These are phyloP conservation scores for Vitis cinerea DNA, from an alignment of 164 flowering plant species.

Conservation along the genomic window DNA sequence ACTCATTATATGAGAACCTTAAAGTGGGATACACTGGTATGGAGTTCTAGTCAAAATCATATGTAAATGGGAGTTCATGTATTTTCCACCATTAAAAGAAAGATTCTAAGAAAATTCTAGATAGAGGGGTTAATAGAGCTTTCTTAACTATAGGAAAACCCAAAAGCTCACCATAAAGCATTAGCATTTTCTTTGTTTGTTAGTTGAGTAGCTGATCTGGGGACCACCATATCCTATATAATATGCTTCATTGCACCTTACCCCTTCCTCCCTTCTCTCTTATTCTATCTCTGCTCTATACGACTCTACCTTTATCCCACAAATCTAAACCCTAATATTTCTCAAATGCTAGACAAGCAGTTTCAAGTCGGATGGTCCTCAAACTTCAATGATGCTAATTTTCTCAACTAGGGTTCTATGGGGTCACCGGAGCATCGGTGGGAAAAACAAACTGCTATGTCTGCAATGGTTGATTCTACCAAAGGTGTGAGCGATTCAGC, in stretches of 20 bases:
- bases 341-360: slow-evolving; percentile 5
- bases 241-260: background rate
- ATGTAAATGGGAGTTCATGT: too few relatives aligned
- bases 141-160: too few relatives aligned
- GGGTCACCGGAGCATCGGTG: background rate
- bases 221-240: slow-evolving; percentile 5
- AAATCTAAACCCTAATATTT: background rate
- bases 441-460: too few relatives aligned
- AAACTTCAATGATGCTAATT: slow-evolving; percentile 1
- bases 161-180: too few relatives aligned
- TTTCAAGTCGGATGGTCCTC: slow-evolving; percentile 5
- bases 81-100: too few relatives aligned
- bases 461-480: too few relatives aligned
- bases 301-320: background rate
- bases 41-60: too few relatives aligned
- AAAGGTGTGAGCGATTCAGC: background rate
- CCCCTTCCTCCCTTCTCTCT: background rate
- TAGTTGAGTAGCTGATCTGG: background rate
- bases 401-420: background rate
- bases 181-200: too few relatives aligned
- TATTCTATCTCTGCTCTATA: background rate
- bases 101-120: too few relatives aligned
- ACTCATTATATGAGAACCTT: too few relatives aligned
- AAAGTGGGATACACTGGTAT: too few relatives aligned
- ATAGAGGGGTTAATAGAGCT: too few relatives aligned